phyloP scores from a whole-genome alignment of 2,329 filamentous ascomycete species.

The Pseudogymnoascus sp. region DNA sequence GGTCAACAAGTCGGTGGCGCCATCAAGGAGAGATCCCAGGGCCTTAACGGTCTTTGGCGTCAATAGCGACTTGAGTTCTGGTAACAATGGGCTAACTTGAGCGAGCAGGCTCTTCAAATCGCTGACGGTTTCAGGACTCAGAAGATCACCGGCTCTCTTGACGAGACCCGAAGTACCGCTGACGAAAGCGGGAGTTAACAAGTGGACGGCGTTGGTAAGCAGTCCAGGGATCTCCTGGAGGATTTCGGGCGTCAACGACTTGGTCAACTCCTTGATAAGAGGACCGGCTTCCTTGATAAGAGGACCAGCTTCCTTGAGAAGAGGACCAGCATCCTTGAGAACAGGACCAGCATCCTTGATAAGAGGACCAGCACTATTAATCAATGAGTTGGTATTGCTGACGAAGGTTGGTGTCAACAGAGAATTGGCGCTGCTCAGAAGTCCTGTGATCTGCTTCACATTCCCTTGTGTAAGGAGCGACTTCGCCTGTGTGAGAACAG shows the following conservation, averaged over 20 bases:
- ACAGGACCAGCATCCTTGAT: not conserved
- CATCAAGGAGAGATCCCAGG: slow-evolving; percentile 31
- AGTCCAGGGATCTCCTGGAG: slow-evolving; percentile 30
- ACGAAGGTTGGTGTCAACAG: slow-evolving; percentile 9
- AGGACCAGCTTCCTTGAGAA: too few species aligned
- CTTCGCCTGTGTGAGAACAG: not conserved
- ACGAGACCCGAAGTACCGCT: not conserved
- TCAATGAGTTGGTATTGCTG: slow-evolving; percentile 4
- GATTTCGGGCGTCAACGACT: not conserved
- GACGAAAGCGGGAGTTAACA: slow-evolving; percentile 27
- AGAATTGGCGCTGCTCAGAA: slow-evolving; percentile 4
- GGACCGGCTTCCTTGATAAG: too few species aligned
- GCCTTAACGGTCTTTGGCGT: slow-evolving; percentile 20
- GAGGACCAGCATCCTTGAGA: not conserved
- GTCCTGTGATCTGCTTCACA: not conserved
- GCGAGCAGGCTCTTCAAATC: not conserved
- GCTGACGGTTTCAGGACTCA: not conserved
- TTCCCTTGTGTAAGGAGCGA: not conserved
- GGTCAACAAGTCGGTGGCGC: slow-evolving; percentile 34
- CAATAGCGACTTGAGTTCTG: not conserved
- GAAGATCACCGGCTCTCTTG: not conserved
- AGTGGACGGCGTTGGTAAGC: slow-evolving; percentile 31
- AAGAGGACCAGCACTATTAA: not conserved
- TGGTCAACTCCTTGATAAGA: not conserved
- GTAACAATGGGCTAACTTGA: not conserved